These are phyloP conservation scores for Lolium multiflorum DNA, from an alignment of 176 grass and related monocot genomes.

Conservation along the genomic window DNA sequence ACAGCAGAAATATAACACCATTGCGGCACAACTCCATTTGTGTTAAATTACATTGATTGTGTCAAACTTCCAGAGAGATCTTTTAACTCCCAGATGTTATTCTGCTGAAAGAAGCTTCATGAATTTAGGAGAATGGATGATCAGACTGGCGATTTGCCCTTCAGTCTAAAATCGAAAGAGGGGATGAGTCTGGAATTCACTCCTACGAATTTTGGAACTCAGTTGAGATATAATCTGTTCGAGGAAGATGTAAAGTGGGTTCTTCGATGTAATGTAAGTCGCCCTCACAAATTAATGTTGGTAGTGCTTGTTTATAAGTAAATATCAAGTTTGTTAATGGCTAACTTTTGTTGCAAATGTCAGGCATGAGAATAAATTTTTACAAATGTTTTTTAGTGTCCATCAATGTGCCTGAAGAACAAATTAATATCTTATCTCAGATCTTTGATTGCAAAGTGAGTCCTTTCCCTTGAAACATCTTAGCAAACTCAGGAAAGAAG, in stretches of 20 bases:
- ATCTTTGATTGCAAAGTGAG: no score
- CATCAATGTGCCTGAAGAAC: no score
- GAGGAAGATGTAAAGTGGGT: background rate
- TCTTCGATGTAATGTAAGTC: background rate
- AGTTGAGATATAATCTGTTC: no score
- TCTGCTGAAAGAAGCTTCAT: background rate
- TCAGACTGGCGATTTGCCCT: no score
- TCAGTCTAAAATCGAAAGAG: no score
- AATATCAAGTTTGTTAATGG: background rate
- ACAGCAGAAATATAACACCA: background rate
- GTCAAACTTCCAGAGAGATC: background rate
- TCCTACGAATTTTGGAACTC: no score
- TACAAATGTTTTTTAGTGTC: no score
- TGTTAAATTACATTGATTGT: background rate
- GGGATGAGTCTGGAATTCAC: no score
- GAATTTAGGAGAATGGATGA: background rate
- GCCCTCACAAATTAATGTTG: conserved; percentile 5
- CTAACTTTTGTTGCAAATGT: background rate
- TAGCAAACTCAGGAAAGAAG: no score
- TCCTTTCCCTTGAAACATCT: no score
- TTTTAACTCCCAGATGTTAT: conserved; percentile 7
- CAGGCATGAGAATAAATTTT: no score
- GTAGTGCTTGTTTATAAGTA: background rate
- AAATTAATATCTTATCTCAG: no score
- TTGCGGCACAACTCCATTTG: background rate